These are phyloP conservation scores for Solanum stenotomum DNA, from an alignment of 257 asterid genomes.

Conservation along the genomic window DNA sequence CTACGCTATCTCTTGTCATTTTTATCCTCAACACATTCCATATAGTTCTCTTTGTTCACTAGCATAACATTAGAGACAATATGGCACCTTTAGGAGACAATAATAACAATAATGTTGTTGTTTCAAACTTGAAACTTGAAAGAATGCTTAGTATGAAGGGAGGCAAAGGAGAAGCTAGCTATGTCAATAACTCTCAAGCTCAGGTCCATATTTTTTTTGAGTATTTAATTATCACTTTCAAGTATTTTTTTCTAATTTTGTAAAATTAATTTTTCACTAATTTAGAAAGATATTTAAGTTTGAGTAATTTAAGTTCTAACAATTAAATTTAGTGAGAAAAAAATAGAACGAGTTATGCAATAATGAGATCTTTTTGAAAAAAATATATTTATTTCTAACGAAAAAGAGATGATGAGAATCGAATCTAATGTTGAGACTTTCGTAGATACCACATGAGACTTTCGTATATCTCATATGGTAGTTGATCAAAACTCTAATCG, in stretches of 20 bases:
- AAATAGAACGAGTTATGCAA: background rate
- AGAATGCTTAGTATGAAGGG: constrained; percentile 84
- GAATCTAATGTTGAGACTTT: background rate
- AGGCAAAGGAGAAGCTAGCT: constrained; percentile 90
- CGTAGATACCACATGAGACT: background rate
- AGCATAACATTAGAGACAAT: background rate
- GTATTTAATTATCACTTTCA: background rate
- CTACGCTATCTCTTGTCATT: background rate
- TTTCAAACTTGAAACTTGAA: constrained; percentile 64
- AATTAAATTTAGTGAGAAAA: background rate
- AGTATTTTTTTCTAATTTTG: background rate
- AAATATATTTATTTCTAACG: background rate
- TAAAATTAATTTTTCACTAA: background rate
- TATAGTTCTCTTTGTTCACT: background rate
- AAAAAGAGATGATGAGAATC: background rate
- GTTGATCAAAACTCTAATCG: background rate
- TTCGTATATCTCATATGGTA: background rate
- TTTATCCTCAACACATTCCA: background rate
- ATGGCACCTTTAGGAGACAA: constrained; percentile 52
- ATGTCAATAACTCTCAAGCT: constrained; percentile 82
- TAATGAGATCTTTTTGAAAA: background rate
- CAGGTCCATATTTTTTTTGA: constrained; percentile 31
- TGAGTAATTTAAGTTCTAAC: background rate
- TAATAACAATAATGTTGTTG: constrained; percentile 24
- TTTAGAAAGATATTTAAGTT: background rate